Percentiles rank a stretch among this genome's conserved stretches.
Conservation (phyloP, 1,284 basidiomycete genomes). For the Cutaneotrichosporon dermatis region DNA sequence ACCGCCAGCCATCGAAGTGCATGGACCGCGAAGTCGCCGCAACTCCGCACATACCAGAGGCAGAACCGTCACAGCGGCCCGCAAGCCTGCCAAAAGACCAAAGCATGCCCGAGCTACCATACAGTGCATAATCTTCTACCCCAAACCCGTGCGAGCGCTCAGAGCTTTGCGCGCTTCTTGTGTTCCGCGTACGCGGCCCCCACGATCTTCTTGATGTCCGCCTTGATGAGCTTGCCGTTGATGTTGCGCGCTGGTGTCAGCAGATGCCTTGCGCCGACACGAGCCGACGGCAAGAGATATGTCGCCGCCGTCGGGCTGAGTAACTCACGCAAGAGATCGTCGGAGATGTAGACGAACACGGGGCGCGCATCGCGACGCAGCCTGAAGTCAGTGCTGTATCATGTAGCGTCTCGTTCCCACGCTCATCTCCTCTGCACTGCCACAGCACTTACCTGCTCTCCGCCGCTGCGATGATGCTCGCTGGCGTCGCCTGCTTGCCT, state of each 20-base stretch:
- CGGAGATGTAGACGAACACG: conserved; percentile 9
- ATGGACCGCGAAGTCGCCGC: too few relatives aligned
- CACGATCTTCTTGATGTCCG: conserved; percentile 19
- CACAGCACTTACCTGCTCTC: conserved; percentile 11
- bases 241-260: conserved; percentile 8
- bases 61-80: too few relatives aligned
- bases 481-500: conserved; percentile 1
- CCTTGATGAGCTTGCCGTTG: conserved; percentile 20
- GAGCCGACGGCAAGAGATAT: too few relatives aligned
- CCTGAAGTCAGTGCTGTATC: not conserved
- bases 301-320: too few relatives aligned
- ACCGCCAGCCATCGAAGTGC: too few relatives aligned
- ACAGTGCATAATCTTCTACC: too few relatives aligned
- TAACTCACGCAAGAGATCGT: not conserved
- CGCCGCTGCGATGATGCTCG: conserved; percentile 10
- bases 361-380: conserved; percentile 16
- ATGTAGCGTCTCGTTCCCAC: too few relatives aligned
- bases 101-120: too few relatives aligned
- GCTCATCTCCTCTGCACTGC: too few relatives aligned
- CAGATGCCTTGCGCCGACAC: too few relatives aligned
- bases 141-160: not conserved
- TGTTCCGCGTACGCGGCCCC: conserved; percentile 6
- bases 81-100: too few relatives aligned
- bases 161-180: conserved; percentile 15
- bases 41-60: too few relatives aligned